phyloP scores from a whole-genome alignment of 805 yeast species.

The Lachancea dasiensis region DNA sequence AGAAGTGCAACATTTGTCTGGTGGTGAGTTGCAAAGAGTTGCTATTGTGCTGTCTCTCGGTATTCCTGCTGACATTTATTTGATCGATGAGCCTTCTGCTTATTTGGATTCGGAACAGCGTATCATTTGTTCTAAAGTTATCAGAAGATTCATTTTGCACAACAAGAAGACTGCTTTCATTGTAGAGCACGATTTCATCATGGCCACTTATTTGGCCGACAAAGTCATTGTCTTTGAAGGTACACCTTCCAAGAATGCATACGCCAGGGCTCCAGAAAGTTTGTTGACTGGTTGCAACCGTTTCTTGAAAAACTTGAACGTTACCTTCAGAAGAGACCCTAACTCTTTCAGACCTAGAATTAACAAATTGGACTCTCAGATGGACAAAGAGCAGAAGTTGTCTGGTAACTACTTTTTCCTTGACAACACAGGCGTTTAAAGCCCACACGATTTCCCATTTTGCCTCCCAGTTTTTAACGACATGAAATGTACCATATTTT shows the following conservation, averaged over 20 bases:
- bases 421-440: constrained; percentile 52
- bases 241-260: constrained; percentile 76
- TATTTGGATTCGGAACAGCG: constrained; percentile 99
- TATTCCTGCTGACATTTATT: constrained; percentile 88
- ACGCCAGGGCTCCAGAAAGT: constrained; percentile 86
- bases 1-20: constrained; percentile 95
- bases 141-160: constrained; percentile 92
- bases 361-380: constrained; percentile 94
- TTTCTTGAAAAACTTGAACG: constrained; percentile 94
- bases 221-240: constrained; percentile 98
- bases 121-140: constrained; percentile 97
- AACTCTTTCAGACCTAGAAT: constrained; percentile 97
- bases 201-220: constrained; percentile 99
- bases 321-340: constrained; percentile 99
- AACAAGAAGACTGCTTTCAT: constrained; percentile 98
- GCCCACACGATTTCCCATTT: too few relatives aligned
- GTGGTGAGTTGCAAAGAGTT: constrained; percentile 99
- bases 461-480: neutral
- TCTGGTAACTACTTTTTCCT: constrained; percentile 94
- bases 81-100: constrained; percentile 98
- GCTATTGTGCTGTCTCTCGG: constrained; percentile 95
- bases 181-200: constrained; percentile 99
- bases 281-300: constrained; percentile 95
- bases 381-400: constrained; percentile 96
- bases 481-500: constrained; percentile 1